phyloP scores from a whole-genome alignment of 2,329 filamentous ascomycete genomes.

The Venturia aucupariae region DNA sequence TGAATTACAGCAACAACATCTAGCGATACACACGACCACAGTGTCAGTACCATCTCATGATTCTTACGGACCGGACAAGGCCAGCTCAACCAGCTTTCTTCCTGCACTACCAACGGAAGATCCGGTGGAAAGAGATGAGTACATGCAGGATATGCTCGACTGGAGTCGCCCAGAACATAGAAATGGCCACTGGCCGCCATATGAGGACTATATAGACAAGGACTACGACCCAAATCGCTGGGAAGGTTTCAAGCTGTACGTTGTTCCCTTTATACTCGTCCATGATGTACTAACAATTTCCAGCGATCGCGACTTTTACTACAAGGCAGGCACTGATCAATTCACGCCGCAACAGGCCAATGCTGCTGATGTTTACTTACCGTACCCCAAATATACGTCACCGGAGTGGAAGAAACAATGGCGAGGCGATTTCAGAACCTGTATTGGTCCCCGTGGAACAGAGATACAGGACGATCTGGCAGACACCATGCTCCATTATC shows the following conservation, averaged over 20 bases:
- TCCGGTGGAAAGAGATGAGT: slow-evolving; percentile 20
- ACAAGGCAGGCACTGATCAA: slow-evolving; percentile 18
- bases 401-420: slow-evolving; percentile 48
- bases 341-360: slow-evolving; percentile 32
- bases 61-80: background rate
- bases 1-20: background rate
- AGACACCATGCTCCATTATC: slow-evolving; percentile 56
- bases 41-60: background rate
- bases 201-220: slow-evolving; percentile 31
- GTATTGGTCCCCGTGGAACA: slow-evolving; percentile 49
- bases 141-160: slow-evolving; percentile 33
- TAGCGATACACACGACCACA: background rate
- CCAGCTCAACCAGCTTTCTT: background rate
- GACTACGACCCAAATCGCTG: slow-evolving; percentile 41
- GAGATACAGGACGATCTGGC: slow-evolving; percentile 46
- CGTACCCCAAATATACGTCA: slow-evolving; percentile 63
- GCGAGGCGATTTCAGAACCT: slow-evolving; percentile 52
- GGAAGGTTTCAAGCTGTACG: slow-evolving; percentile 35
- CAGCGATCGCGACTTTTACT: slow-evolving; percentile 33
- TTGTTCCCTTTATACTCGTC: background rate
- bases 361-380: slow-evolving; percentile 46
- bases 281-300: background rate
- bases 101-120: background rate
- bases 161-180: slow-evolving; percentile 29
- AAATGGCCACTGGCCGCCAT: slow-evolving; percentile 36